Evolutionary conservation across 768 basidiomycete genomes (phyloP), one percentile per base, ranked within the genome.

Genomic region (Mycena olivaceomarginata): DNA sequence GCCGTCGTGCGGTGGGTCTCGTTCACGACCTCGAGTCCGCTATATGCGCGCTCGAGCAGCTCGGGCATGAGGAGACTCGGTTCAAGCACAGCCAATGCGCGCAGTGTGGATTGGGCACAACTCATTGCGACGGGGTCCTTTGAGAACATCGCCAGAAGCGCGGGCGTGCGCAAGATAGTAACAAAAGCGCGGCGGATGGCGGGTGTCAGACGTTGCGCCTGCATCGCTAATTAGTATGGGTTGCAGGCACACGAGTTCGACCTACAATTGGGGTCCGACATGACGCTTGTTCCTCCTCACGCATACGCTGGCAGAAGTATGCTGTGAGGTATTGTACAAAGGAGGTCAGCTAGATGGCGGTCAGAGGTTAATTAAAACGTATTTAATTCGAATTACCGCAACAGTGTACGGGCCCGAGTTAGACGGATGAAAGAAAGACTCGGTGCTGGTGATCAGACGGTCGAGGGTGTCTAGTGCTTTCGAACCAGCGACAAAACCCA

Each of bases 1-100:
- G 98, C 96, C 2, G 97, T 97, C 5, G 98, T 98, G 53, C 98
- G 89, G 83, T 98, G 97, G 0, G 98, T 99, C 89, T 99, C 98
- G 78, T 98, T 97, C 20, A 99, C 91, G 13, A 94, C 93, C 83
- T 98, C 97, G n/a, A 99, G 87, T 0, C 97, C 97, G 48, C 95
- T 91, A 77, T 98, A 97, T 1, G 97, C 96, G 41, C 97, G 92
- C 81, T 98, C 98, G 31, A 99, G 89, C 15, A 99, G 88, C 56
- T 97, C 94, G 4, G 97, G 97, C 93, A 99, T 95, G 80, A 99
- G 91, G 45, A 98, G 86, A 20, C 90, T 88, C 0, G 98, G 96
- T 81, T 98, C 97, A 9, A 97, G 88, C 71, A 94, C 87, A 1
- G 95, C 93, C 86, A 99, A 88, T 40, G 90, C 90, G 76, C 94